Evolutionary conservation across 108 stramenopile genomes (phyloP), one percentile per base, ranked within the genome.

Genomic region (Discostella stelligeroides): DNA sequence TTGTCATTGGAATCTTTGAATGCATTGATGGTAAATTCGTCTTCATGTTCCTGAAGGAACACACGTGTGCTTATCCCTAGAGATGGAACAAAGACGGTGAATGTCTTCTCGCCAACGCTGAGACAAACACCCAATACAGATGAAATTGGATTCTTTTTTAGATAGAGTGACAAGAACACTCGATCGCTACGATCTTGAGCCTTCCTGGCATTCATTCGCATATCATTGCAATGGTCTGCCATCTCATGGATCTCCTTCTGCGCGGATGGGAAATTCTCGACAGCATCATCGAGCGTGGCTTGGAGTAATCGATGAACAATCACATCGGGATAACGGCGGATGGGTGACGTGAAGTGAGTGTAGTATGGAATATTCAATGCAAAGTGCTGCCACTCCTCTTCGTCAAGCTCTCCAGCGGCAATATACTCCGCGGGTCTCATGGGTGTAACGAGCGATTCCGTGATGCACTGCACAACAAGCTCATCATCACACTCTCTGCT

Each of bases 341-440:
- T 98, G 4, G 97, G 98, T 39, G 83, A 85, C 24, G 97, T 98
- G 70, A 99, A 99, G 72, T 99, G 98, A 2, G 98, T 99, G 75
- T 99, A 99, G 82, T 95, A 97, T 0, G 97, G 97, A 56, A 99
- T 99, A 71, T 96, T 94, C 53, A 99, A 76, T 5, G 97, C 98
- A 73, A 92, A 97, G 75, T 97, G 96, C 9, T 84, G 59, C 94
- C 95, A 96, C 1, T 76, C 82, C 24, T 66, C 66, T 23, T 83
- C 73, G 18, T 63, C 63, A 7, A 88, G 9, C 20, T 68, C 68
- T 27, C 96, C 96, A 8, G 92, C 96, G 8, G 93, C 92, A 60
- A 98, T 81, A 55, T 99, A 99, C 53, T 85, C 80, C 15, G 98
- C 98, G 0, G 87, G 88, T 61, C 81, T 76, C 95, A 98, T 96